A percentile compares a stretch with the other conserved stretches of the same genome.
Evolutionary conservation across 2,329 filamentous ascomycete genomes (phyloP).

Genomic region (Hypoxylon sp.): DNA sequence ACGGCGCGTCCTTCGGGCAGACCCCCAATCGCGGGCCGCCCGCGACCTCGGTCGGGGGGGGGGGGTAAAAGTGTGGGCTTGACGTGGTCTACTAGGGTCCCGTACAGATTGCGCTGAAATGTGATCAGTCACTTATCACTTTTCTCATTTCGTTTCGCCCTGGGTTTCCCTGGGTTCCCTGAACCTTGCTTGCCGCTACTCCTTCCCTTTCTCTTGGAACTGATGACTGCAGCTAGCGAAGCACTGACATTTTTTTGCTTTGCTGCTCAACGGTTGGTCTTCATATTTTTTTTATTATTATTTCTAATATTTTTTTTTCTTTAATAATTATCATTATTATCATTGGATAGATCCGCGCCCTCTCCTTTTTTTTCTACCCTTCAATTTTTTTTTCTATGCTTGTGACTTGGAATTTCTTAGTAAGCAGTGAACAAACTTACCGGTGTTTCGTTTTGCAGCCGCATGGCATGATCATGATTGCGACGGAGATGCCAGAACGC

Average conservation of each 20-base stretch:
- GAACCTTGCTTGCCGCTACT: slow-evolving; percentile 5
- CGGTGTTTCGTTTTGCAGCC: slow-evolving; percentile 15
- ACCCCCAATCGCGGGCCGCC: slow-evolving; percentile 45
- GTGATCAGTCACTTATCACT: slow-evolving; percentile 41
- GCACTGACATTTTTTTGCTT: background rate
- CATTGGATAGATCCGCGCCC: background rate
- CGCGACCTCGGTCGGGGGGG: slow-evolving; percentile 32
- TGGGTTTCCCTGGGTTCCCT: background rate
- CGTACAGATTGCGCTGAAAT: slow-evolving; percentile 30
- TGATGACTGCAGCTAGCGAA: slow-evolving; percentile 1
- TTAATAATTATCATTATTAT: background rate
- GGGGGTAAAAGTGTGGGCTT: slow-evolving; percentile 30
- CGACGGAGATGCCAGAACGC: slow-evolving; percentile 12
- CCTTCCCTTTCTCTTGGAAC: slow-evolving; percentile 12
- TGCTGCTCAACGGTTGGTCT: background rate
- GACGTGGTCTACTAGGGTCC: slow-evolving; percentile 32
- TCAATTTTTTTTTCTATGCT: slow-evolving; percentile 7
- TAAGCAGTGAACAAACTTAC: slow-evolving; percentile 13
- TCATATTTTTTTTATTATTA: background rate
- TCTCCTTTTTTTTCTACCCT: background rate
- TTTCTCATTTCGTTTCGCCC: slow-evolving; percentile 19
- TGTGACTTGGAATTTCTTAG: slow-evolving; percentile 21
- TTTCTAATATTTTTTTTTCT: background rate
- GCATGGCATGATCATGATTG: slow-evolving; percentile 1
- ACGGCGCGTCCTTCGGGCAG: slow-evolving; percentile 45